A percentile compares a stretch with the other conserved stretches of the same genome.
These are phyloP conservation scores for Picea engelmannii DNA, from an alignment of 83 land plant genomes.

Conservation along the genomic window DNA sequence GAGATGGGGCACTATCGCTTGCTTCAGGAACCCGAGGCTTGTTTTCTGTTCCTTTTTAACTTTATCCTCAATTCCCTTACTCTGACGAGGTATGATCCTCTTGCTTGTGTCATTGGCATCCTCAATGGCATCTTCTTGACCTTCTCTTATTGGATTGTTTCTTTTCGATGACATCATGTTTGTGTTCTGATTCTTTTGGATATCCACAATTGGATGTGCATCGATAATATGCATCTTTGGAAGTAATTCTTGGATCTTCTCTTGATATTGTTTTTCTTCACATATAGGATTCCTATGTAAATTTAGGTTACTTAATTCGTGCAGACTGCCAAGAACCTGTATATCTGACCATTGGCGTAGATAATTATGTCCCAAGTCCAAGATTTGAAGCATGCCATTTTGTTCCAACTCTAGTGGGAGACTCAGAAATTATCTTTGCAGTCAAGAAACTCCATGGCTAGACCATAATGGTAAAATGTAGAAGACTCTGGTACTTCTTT, in stretches of 20 bases:
- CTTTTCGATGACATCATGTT: neutral
- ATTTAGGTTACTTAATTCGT: conserved; percentile 29
- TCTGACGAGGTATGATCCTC: neutral
- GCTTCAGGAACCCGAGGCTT: neutral
- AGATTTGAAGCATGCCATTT: conserved; percentile 31
- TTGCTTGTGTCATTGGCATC: neutral
- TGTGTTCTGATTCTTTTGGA: conserved; percentile 15
- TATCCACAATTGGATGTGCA: conserved; percentile 20
- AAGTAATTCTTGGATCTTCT: conserved; percentile 24
- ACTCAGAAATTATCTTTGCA: too few species aligned
- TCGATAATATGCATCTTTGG: conserved; percentile 35
- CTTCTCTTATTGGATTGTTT: neutral
- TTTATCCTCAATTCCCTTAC: conserved; percentile 1
- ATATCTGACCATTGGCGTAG: conserved; percentile 23
- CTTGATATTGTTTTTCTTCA: conserved; percentile 21
- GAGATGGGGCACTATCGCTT: conserved; percentile 3
- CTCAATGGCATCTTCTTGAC: too few species aligned
- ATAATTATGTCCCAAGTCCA: conserved; percentile 42
- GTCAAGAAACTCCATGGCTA: too few species aligned
- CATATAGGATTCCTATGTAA: conserved; percentile 36
- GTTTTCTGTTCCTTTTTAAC: conserved; percentile 6
- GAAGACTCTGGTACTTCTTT: too few species aligned
- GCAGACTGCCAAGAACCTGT: conserved; percentile 29
- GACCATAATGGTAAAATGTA: too few species aligned
- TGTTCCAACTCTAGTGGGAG: conserved; percentile 39